Conservation (phyloP, 257 asterid species). For the Sherardia arvensis region DNA sequence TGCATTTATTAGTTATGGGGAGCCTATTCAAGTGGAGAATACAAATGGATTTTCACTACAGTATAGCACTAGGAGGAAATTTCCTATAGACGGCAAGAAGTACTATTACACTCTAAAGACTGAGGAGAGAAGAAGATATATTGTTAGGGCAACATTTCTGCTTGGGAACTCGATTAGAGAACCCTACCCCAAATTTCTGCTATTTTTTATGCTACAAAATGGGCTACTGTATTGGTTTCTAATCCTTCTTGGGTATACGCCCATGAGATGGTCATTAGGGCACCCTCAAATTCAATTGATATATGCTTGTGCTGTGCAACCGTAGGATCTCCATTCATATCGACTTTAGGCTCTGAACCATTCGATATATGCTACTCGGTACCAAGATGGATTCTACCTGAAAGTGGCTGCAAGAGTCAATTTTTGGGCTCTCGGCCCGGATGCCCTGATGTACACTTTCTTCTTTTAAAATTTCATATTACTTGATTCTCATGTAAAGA, state of each 20-base stretch:
- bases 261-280: slow-evolving; percentile 85
- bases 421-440: slow-evolving; percentile 62
- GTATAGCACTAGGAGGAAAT: slow-evolving; percentile 58
- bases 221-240: slow-evolving; percentile 72
- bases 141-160: slow-evolving; percentile 71
- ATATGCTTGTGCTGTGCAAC: slow-evolving; percentile 93
- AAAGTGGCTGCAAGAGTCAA: slow-evolving; percentile 73
- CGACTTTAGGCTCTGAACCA: slow-evolving; percentile 82
- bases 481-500: background rate
- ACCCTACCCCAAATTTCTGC: slow-evolving; percentile 79
- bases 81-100: slow-evolving; percentile 62
- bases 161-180: slow-evolving; percentile 53
- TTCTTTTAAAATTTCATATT: too few relatives aligned
- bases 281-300: slow-evolving; percentile 51
- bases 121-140: slow-evolving; percentile 66
- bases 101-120: slow-evolving; percentile 65
- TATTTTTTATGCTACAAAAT: slow-evolving; percentile 77
- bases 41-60: slow-evolving; percentile 32
- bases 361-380: slow-evolving; percentile 93
- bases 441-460: slow-evolving; percentile 46
- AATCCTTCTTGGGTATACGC: slow-evolving; percentile 60
- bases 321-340: slow-evolving; percentile 81
- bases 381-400: slow-evolving; percentile 63
- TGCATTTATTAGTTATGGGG: slow-evolving; percentile 40
- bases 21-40: slow-evolving; percentile 30